Evolutionary conservation across 495 filamentous ascomycete genomes (phyloP).

Genomic region (Cairneyella variabilis): DNA sequence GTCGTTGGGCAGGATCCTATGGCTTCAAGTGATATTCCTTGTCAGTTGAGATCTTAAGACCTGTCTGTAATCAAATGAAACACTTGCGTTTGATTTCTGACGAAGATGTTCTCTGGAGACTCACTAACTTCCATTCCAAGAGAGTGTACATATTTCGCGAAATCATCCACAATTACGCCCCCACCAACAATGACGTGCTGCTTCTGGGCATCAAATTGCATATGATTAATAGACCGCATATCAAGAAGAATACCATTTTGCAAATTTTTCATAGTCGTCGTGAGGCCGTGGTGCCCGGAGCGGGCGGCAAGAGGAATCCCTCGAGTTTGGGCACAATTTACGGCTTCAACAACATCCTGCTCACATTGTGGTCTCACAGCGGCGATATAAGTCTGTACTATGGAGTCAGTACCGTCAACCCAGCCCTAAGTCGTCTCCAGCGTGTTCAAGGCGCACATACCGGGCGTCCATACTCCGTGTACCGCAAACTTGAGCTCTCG

Average conservation of each 20-base stretch:
- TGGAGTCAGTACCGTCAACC: no score
- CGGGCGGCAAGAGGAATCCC: background rate
- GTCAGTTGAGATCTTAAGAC: background rate
- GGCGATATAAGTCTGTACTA: no score
- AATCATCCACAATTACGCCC: background rate
- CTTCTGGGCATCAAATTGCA: background rate
- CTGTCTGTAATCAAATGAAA: background rate
- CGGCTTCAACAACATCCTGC: background rate
- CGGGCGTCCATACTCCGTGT: no score
- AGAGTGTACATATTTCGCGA: background rate
- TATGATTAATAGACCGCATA: background rate
- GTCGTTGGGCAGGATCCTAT: conserved; percentile 33
- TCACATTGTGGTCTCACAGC: no score
- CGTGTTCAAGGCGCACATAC: no score
- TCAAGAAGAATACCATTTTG: background rate
- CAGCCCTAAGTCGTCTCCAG: no score
- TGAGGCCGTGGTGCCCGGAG: background rate
- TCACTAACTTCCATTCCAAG: background rate
- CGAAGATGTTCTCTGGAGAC: background rate
- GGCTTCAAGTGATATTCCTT: conserved; percentile 6
- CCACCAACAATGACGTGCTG: background rate
- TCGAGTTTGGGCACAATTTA: background rate
- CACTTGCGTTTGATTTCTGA: background rate
- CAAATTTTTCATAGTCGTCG: background rate
- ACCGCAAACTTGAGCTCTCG: no score